phyloP scores from a whole-genome alignment of 2,329 filamentous ascomycete genomes.

The Aulographum hederae region DNA sequence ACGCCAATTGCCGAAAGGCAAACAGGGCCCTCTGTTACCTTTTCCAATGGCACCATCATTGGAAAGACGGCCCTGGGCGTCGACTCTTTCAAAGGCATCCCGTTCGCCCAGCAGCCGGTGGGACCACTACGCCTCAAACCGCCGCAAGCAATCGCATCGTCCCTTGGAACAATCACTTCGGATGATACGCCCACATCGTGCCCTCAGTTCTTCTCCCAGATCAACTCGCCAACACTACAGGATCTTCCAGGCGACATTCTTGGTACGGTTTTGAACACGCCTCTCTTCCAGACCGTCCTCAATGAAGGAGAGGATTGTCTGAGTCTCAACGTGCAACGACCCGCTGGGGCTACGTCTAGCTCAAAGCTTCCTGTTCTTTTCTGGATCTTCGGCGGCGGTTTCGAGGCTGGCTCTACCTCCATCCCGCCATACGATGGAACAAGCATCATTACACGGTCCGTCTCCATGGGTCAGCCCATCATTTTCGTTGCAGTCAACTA shows the following conservation, averaged over 20 bases:
- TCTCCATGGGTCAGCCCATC: conserved; percentile 40
- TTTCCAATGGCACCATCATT: conserved; percentile 37
- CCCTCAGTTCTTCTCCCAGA: conserved; percentile 26
- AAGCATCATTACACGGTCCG: conserved; percentile 21
- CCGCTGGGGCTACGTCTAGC: conserved; percentile 15
- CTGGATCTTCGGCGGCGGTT: conserved; percentile 30
- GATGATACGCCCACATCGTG: background rate
- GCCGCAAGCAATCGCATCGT: conserved; percentile 39
- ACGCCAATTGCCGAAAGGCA: too few species aligned
- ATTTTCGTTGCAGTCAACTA: conserved; percentile 67
- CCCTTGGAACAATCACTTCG: conserved; percentile 34
- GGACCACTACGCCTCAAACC: conserved; percentile 50
- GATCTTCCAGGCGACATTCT: background rate
- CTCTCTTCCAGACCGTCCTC: conserved; percentile 7
- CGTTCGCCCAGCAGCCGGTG: conserved; percentile 52
- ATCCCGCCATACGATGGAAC: conserved; percentile 22
- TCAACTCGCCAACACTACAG: conserved; percentile 8
- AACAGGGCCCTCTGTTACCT: conserved; percentile 24
- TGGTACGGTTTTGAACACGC: background rate
- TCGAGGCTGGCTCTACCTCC: conserved; percentile 18
- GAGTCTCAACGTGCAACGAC: conserved; percentile 23
- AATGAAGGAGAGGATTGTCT: conserved; percentile 25
- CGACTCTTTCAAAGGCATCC: conserved; percentile 58
- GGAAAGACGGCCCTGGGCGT: conserved; percentile 29
- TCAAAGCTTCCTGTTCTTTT: conserved; percentile 29